Evolutionary conservation across 2,329 filamentous ascomycete species (phyloP), one percentile per base, ranked within the genome.

Genomic region (Cladorrhinum sp.): DNA sequence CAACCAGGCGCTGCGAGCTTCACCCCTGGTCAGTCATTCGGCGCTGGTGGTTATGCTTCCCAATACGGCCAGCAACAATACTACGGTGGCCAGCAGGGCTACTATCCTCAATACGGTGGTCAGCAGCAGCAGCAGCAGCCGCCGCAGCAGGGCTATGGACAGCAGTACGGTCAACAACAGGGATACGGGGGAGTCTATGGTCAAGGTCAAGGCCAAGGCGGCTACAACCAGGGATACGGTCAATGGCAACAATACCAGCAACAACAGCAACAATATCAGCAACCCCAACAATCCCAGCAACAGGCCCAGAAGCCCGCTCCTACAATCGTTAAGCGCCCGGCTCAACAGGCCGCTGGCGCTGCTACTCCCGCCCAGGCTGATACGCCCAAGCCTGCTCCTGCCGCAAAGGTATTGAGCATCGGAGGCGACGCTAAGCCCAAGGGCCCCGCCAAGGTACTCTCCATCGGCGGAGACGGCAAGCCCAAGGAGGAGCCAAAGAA

Each of bases 361-460:
- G 16, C 42, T 46, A 36, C 54, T 46, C 21, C 23, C 64, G 70
- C 79, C 55, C 71, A 80, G 39, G 70, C 80, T 57, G 68, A 74
- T 69, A 64, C 78, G 62, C 74, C 81, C 67, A 79, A 86, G 76
- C 79, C 83, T 57, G 72, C 82, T 68, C 74, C 75, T 62, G 79
- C 82, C 48, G 75, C 84, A 53, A 90, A 89, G 73, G 86, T 89
- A 18, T 75, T 88, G 66, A 88, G 78, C 73, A 87, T 85, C 69
- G 82, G 83, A 21, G 83, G 81, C 57, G 84, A 86, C 57, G 69
- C 76, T 26, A 80, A 81, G 71, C 76, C 80, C 58, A 81, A 81
- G 70, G 73, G 26, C 26, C 26, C 49, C 21, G 54, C 88, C 33
- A 93, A 93, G 75, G 89, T 94, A n/a, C 80, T 93, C 26, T 89